Evolutionary conservation across 305 asterid genomes (phyloP).

Genomic region (Fraxinus greggii): DNA sequence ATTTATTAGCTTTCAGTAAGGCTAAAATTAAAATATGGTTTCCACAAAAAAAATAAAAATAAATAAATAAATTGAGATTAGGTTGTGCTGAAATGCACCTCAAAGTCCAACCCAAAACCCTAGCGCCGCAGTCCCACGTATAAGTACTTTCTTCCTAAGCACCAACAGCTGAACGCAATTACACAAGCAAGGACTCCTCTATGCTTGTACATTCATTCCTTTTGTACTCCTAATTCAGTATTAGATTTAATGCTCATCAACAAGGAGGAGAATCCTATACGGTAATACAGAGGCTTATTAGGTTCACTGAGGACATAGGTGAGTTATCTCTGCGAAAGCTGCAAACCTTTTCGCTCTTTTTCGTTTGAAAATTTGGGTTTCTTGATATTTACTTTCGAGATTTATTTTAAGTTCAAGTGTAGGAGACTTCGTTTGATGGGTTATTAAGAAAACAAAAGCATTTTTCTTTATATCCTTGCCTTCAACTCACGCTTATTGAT

Average conservation of each 20-base stretch:
- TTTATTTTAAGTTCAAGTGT: neutral
- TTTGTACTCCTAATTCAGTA: neutral
- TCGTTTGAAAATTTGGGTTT: neutral
- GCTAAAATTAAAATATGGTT: neutral
- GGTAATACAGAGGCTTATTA: neutral
- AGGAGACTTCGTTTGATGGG: neutral
- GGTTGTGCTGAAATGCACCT: neutral
- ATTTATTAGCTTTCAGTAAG: too few species aligned
- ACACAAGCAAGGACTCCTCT: neutral
- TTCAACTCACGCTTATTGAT: neutral
- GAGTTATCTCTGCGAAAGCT: neutral
- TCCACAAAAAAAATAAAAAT: too few species aligned
- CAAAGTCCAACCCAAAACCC: neutral
- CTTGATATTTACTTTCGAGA: neutral
- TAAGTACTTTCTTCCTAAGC: neutral
- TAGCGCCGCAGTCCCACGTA: neutral
- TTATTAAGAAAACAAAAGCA: neutral
- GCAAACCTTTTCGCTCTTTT: neutral
- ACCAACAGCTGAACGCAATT: neutral
- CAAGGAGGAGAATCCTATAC: neutral
- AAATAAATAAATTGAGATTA: too few species aligned
- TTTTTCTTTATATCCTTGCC: neutral
- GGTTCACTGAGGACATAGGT: neutral
- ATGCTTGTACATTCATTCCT: neutral
- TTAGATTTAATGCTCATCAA: neutral